Percentiles rank a stretch among this genome's conserved stretches.
phyloP scores from a whole-genome alignment of 2,329 filamentous ascomycete genomes.

The Huntiella savannae region DNA sequence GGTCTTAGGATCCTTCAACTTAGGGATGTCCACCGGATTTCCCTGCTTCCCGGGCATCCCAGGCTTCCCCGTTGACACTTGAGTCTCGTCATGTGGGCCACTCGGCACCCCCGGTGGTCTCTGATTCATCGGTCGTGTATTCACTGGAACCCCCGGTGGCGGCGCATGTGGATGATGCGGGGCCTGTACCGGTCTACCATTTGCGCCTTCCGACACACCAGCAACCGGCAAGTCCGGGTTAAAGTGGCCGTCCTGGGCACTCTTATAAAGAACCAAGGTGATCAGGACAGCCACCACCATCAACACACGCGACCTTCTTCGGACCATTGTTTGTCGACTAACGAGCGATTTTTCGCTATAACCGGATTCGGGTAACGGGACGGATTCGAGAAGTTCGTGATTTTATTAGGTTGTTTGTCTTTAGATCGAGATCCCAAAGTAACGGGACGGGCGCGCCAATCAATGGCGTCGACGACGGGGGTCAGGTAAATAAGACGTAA shows the following conservation, averaged over 20 bases:
- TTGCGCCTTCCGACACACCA: too few species aligned
- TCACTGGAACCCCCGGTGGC: background rate
- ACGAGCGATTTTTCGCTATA: too few species aligned
- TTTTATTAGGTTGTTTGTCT: too few species aligned
- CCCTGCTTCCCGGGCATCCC: too few species aligned
- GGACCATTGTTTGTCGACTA: too few species aligned
- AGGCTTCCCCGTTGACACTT: background rate
- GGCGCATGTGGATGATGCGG: background rate
- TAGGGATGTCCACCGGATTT: constrained; percentile 1
- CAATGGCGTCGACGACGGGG: background rate
- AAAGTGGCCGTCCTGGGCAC: constrained; percentile 20
- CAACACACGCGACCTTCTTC: constrained; percentile 40
- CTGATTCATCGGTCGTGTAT: background rate
- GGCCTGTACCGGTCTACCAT: too few species aligned
- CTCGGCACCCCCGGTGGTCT: background rate
- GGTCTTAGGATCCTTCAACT: constrained; percentile 3
- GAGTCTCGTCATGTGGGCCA: background rate
- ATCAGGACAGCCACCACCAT: constrained; percentile 34
- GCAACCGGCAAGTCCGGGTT: background rate
- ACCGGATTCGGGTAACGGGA: too few species aligned
- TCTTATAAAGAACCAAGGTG: constrained; percentile 34
- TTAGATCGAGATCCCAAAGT: too few species aligned
- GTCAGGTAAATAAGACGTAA: background rate
- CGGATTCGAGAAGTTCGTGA: too few species aligned
- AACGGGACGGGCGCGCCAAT: background rate